These are phyloP conservation scores for Guadua angustifolia DNA, from an alignment of 176 grass and related monocot species.

Conservation along the genomic window DNA sequence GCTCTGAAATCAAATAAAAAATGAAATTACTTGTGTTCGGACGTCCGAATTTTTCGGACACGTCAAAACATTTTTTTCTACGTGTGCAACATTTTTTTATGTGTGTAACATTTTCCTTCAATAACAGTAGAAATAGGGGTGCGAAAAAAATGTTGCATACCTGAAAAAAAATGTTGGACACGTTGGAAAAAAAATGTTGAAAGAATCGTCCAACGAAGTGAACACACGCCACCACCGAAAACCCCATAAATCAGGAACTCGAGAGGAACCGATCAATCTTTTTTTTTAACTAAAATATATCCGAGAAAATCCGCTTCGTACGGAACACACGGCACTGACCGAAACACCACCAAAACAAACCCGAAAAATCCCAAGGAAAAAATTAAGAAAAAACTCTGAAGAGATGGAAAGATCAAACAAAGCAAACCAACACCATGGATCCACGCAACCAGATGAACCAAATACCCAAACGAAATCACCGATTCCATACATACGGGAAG, in stretches of 20 bases:
- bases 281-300: background rate
- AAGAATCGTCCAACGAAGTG: too few relatives aligned
- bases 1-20: background rate
- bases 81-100: too few relatives aligned
- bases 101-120: too few relatives aligned
- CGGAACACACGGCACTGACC: background rate
- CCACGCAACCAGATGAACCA: background rate
- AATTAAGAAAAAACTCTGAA: background rate
- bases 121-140: too few relatives aligned
- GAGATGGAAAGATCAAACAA: constrained; percentile 8
- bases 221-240: background rate
- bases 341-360: background rate
- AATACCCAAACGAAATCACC: background rate
- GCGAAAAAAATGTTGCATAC: too few relatives aligned
- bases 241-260: background rate
- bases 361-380: background rate
- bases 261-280: background rate
- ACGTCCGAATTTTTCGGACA: too few relatives aligned
- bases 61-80: too few relatives aligned
- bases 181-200: too few relatives aligned
- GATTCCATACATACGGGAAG: background rate
- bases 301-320: background rate
- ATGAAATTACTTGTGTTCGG: too few relatives aligned
- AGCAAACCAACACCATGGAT: background rate
- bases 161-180: too few relatives aligned